Conservation (phyloP, 192 early-diverging fungal species). For the Entomortierella parvispora region DNA sequence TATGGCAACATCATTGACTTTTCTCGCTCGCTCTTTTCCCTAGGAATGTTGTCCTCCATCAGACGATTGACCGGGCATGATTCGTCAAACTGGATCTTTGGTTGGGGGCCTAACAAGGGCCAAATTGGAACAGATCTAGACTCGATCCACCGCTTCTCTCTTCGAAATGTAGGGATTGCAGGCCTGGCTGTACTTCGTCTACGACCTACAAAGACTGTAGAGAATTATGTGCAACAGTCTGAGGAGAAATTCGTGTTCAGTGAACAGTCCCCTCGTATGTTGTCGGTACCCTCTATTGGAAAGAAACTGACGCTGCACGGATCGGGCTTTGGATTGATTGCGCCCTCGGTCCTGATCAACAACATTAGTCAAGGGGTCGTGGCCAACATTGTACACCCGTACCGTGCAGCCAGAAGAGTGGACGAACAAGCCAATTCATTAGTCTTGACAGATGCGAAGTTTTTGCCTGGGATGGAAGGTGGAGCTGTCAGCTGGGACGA, state of each 20-base stretch:
- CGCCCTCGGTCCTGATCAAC: slow-evolving; percentile 50
- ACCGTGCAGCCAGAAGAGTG: slow-evolving; percentile 40
- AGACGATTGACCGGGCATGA: slow-evolving; percentile 37
- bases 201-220: background rate
- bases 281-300: slow-evolving; percentile 37
- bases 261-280: slow-evolving; percentile 17
- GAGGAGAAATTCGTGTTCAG: background rate
- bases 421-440: slow-evolving; percentile 38
- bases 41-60: slow-evolving; percentile 43
- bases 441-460: slow-evolving; percentile 45
- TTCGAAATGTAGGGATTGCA: slow-evolving; percentile 41
- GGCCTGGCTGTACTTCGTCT: slow-evolving; percentile 42
- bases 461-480: slow-evolving; percentile 55
- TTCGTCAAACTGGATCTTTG: slow-evolving; percentile 42
- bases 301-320: slow-evolving; percentile 41
- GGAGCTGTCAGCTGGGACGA: slow-evolving; percentile 51
- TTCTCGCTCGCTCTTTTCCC: background rate
- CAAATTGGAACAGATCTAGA: slow-evolving; percentile 38
- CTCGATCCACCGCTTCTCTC: slow-evolving; percentile 49
- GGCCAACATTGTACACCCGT: slow-evolving; percentile 42
- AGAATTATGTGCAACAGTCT: background rate
- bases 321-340: slow-evolving; percentile 52
- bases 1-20: too few relatives aligned
- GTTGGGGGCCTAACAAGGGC: slow-evolving; percentile 35
- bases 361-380: slow-evolving; percentile 54